Evolutionary conservation across 2,329 filamentous ascomycete genomes (phyloP), one percentile per base, ranked within the genome.

Genomic region (Penicillium digitatum): DNA sequence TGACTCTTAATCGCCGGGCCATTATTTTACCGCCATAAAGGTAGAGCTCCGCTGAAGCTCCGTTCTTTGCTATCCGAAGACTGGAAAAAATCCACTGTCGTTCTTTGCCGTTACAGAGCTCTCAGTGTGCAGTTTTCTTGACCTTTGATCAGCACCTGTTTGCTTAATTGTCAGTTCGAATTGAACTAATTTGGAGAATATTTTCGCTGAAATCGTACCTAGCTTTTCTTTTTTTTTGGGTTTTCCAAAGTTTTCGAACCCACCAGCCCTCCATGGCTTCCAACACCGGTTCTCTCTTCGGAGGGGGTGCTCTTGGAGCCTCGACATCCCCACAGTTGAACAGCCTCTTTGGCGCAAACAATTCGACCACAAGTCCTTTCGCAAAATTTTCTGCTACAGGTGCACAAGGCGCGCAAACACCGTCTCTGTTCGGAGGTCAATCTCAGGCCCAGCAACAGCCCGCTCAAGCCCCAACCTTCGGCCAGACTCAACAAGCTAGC

Each of bases 281-380:
- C 32, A 66, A 58, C 26, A 55, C 65, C 18, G 51, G 63, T 43
- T 69, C 71, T 50, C 53, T 69, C 46, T 71, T 71, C 55, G 67
- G 68, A 57, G 62, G 63, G 24, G 60, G 58, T 52, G 64, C 63
- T 29, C 52, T 70, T 45, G 66, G 69, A 22, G 54, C 60, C 18
- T 43, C 65, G 24, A 55, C 63, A 57, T 52, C 62, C 29, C 45
- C 59, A 43, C 62, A 68, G 40, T 52, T 64, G 12, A 61, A 64
- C 8, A 66, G 63, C 54, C 60, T 69, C 32, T 69, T 69, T 37
- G 62, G 64, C 22, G 53, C 64, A 37, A 66, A 58, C 34, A 71
- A 66, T 55, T 54, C 65, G 14, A 55, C 67, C 2, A 24, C 52
- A 3, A 68, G 62, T 44, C 52, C 63, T 6, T 68, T 72, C 26